Evolutionary conservation across 2,329 filamentous ascomycete genomes (phyloP).

Genomic region (Fusarium drepaniforme): DNA sequence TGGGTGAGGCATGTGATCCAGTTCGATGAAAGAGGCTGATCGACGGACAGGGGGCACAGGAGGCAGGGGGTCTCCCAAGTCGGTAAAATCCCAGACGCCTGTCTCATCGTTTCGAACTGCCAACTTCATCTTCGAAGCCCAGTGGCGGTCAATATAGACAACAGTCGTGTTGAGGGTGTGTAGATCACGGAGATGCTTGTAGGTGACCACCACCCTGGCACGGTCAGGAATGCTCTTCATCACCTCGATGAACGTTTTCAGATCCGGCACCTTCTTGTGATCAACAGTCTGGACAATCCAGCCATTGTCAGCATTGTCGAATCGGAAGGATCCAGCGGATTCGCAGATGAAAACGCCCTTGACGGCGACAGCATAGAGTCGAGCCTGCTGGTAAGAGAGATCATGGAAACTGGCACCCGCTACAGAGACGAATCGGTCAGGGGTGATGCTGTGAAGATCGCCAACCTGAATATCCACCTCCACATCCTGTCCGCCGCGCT

Average conservation of each 20-base stretch:
- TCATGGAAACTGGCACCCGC: conserved; percentile 96
- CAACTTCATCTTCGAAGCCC: conserved; percentile 94
- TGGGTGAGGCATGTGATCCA: conserved; percentile 88
- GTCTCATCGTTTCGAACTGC: conserved; percentile 90
- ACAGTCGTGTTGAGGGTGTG: conserved; percentile 96
- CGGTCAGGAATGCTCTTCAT: conserved; percentile 87
- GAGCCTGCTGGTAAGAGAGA: conserved; percentile 97
- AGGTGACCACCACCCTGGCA: conserved; percentile 90
- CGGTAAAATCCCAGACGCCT: conserved; percentile 94
- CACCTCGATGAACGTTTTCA: conserved; percentile 90
- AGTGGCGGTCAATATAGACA: conserved; percentile 93
- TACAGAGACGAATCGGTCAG: conserved; percentile 94
- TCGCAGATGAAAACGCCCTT: conserved; percentile 96
- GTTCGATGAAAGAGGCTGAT: conserved; percentile 90
- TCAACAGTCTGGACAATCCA: conserved; percentile 96
- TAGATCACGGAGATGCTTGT: conserved; percentile 94
- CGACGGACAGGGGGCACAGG: conserved; percentile 77
- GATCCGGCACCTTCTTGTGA: conserved; percentile 88
- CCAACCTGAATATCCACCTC: conserved; percentile 88
- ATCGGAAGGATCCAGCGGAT: conserved; percentile 92
- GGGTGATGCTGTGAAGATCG: conserved; percentile 93
- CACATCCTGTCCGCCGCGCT: conserved; percentile 89
- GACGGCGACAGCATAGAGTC: conserved; percentile 91
- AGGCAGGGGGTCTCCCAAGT: conserved; percentile 84
- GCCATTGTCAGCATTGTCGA: conserved; percentile 90